These are phyloP conservation scores for Olyra latifolia DNA, from an alignment of 176 grass and related monocot species.

Conservation along the genomic window DNA sequence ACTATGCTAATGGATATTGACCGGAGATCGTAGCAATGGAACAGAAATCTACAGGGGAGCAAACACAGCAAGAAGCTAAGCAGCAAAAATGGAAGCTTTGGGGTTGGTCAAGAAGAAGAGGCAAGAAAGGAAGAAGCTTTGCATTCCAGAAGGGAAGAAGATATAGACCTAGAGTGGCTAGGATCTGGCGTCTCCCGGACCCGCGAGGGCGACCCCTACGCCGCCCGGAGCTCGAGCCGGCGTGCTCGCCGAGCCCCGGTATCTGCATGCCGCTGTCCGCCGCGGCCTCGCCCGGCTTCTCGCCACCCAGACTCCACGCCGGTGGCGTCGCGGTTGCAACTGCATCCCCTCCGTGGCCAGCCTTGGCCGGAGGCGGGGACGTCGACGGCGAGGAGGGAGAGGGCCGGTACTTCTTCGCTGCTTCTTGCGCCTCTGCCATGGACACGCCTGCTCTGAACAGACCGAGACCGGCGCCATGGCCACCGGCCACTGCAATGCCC, in stretches of 20 bases:
- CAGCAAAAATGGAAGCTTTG: conserved; percentile 2
- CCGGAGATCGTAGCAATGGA: conserved; percentile 36
- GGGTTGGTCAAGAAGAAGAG: neutral
- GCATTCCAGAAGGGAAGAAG: conserved; percentile 1
- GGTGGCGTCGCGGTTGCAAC: neutral
- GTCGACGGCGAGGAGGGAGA: conserved; percentile 53
- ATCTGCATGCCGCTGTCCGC: conserved; percentile 25
- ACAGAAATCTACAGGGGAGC: conserved; percentile 40
- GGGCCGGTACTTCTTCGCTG: conserved; percentile 35
- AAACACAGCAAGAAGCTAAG: conserved; percentile 23
- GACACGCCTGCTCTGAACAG: conserved; percentile 25
- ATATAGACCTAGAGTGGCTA: conserved; percentile 67
- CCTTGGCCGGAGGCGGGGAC: conserved; percentile 39
- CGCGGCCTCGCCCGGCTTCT: neutral
- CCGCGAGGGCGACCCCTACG: conserved; percentile 78
- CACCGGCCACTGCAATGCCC: conserved; percentile 27
- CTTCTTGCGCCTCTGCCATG: conserved; percentile 27
- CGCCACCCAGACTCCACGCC: conserved; percentile 16
- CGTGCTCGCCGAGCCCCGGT: conserved; percentile 28
- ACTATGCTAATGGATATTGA: conserved; percentile 23
- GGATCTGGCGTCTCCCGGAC: conserved; percentile 88
- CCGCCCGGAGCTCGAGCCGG: conserved; percentile 52
- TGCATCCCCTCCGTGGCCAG: conserved; percentile 3
- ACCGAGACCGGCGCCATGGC: conserved; percentile 22
- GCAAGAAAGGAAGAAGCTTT: conserved; percentile 43